Percentiles rank a stretch among this genome's conserved stretches.
Conservation (phyloP, 768 basidiomycete genomes). For the Boletus edulis region DNA sequence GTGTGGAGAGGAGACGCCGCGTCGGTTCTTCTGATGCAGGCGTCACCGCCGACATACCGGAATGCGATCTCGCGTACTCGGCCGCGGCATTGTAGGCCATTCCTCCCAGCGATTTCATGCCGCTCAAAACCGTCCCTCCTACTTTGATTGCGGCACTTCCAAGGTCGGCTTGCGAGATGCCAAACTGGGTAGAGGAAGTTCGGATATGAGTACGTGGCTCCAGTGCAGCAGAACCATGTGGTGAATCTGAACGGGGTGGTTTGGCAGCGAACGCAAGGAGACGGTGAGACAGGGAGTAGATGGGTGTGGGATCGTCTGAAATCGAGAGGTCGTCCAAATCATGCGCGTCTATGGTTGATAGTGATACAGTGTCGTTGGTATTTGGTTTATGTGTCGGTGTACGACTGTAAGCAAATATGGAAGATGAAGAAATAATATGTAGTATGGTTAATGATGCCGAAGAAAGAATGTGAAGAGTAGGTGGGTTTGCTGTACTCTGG, state of each 20-base stretch:
- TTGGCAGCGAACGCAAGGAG: constrained; percentile 58
- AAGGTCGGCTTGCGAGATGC: constrained; percentile 46
- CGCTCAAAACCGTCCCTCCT: constrained; percentile 60
- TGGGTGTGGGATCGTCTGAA: constrained; percentile 32
- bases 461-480: constrained; percentile 50
- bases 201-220: constrained; percentile 23
- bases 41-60: constrained; percentile 4
- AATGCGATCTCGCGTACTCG: constrained; percentile 35
- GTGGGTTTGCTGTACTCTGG: constrained; percentile 50
- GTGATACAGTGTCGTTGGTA: constrained; percentile 41
- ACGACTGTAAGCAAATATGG: background rate
- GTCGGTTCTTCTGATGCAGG: constrained; percentile 4
- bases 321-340: constrained; percentile 14
- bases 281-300: constrained; percentile 62
- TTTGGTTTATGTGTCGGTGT: constrained; percentile 29
- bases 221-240: constrained; percentile 15
- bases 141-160: constrained; percentile 56
- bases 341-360: constrained; percentile 29
- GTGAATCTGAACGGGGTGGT: constrained; percentile 27
- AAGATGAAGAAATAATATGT: constrained; percentile 38
- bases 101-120: constrained; percentile 64
- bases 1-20: constrained; percentile 20
- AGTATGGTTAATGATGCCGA: constrained; percentile 45
- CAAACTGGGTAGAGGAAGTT: constrained; percentile 23
- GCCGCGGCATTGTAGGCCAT: constrained; percentile 52